Evolutionary conservation across 1,139 yeast species (phyloP).

Genomic region (Geotrichum bryndzae): DNA sequence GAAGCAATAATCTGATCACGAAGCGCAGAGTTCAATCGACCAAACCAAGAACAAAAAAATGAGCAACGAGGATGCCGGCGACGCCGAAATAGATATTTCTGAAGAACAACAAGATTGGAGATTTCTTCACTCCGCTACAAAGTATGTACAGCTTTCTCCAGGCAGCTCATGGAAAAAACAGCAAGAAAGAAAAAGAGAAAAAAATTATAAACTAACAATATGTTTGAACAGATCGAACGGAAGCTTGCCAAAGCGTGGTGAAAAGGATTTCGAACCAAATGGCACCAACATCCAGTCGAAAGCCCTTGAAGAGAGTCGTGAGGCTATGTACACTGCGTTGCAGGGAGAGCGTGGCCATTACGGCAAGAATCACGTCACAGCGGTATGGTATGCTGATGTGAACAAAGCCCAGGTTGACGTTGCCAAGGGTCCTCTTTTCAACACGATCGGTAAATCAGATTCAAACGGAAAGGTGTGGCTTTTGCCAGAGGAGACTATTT

Average conservation of each 20-base stretch:
- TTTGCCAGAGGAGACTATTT: conserved; percentile 62
- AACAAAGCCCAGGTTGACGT: conserved; percentile 46
- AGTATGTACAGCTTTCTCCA: conserved; percentile 14
- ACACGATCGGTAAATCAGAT: conserved; percentile 63
- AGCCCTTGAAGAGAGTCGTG: conserved; percentile 50
- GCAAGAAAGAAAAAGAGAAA: not conserved
- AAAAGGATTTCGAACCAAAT: conserved; percentile 83
- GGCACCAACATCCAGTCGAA: conserved; percentile 57
- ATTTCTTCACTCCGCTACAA: conserved; percentile 29
- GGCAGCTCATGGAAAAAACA: not conserved
- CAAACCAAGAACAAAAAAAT: not conserved
- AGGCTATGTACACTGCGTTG: conserved; percentile 71
- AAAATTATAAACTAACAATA: not conserved
- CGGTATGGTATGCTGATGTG: conserved; percentile 43
- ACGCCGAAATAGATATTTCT: conserved; percentile 38
- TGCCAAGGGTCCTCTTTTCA: conserved; percentile 68
- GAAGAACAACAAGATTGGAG: conserved; percentile 75
- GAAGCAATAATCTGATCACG: not conserved
- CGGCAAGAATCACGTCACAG: conserved; percentile 33
- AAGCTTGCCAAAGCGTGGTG: conserved; percentile 62
- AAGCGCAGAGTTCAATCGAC: not conserved
- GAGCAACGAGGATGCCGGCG: not conserved
- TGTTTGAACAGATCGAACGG: conserved; percentile 28
- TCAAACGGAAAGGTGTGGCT: conserved; percentile 46
- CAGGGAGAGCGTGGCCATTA: conserved; percentile 54